These are phyloP conservation scores for Samsoniella hepiali DNA, from an alignment of 2,329 filamentous ascomycete species.

Conservation along the genomic window DNA sequence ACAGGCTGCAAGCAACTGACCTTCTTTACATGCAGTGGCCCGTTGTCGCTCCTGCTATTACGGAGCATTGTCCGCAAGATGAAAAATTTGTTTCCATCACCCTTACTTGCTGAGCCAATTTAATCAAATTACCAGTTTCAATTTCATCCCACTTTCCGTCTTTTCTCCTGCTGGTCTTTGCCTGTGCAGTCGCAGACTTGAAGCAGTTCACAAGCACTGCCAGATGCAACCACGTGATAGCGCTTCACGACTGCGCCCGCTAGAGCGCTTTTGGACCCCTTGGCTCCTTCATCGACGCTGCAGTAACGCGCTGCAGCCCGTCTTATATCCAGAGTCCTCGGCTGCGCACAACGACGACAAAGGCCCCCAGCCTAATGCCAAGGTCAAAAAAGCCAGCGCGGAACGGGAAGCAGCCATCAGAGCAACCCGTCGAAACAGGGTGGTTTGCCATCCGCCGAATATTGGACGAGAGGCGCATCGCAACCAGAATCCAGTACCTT, in stretches of 20 bases:
- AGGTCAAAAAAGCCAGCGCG: conserved; percentile 5
- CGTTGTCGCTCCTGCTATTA: background rate
- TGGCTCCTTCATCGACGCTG: background rate
- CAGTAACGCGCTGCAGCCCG: conserved; percentile 27
- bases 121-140: background rate
- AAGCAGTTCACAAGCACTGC: too few relatives aligned
- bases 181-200: background rate
- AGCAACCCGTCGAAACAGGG: conserved; percentile 22
- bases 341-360: conserved; percentile 28
- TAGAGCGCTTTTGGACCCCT: conserved; percentile 8
- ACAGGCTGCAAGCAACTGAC: background rate
- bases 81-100: too few relatives aligned
- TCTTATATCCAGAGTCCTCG: conserved; percentile 33
- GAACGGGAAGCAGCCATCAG: conserved; percentile 20
- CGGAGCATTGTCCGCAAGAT: background rate
- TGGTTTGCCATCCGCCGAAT: conserved; percentile 37
- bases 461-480: conserved; percentile 31
- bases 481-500: conserved; percentile 32
- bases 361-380: conserved; percentile 22
- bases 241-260: background rate
- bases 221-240: conserved; percentile 22
- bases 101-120: background rate
- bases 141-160: background rate
- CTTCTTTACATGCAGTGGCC: background rate
- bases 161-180: background rate